Percentiles rank a stretch among this genome's conserved stretches.
Conservation (phyloP, 2,329 filamentous ascomycete genomes). For the Hymenoscyphus albidus region DNA sequence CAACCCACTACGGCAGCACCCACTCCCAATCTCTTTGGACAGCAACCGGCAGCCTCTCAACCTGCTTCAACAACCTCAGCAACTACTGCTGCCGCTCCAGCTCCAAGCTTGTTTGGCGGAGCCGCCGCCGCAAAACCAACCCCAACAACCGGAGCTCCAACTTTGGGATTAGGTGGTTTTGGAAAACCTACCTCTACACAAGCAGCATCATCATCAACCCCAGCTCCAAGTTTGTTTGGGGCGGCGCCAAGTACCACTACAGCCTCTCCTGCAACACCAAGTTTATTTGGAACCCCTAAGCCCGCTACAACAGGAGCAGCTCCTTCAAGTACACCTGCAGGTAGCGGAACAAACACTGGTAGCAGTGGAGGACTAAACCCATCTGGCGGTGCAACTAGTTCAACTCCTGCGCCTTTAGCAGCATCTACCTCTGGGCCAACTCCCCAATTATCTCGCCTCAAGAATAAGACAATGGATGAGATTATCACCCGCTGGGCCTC, state of each 20-base stretch:
- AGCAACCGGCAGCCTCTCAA: not conserved
- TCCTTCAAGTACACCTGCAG: conserved; percentile 19
- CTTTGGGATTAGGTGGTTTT: not conserved
- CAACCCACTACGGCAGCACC: not conserved
- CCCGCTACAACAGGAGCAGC: conserved; percentile 3
- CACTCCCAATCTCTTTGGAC: not conserved
- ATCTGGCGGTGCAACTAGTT: conserved; percentile 22
- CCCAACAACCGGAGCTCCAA: conserved; percentile 5
- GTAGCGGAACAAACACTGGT: conserved; percentile 14
- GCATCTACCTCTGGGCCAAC: conserved; percentile 76
- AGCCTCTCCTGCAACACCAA: conserved; percentile 6
- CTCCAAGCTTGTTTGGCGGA: conserved; percentile 12
- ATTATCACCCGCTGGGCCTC: conserved; percentile 97
- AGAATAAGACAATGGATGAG: conserved; percentile 99
- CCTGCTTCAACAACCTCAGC: conserved; percentile 10
- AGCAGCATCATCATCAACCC: conserved; percentile 10
- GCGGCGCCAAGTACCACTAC: not conserved
- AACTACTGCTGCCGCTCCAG: conserved; percentile 9
- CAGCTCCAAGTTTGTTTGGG: conserved; percentile 13
- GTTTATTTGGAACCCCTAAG: conserved; percentile 13
- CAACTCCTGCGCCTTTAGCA: conserved; percentile 42
- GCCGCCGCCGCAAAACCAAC: conserved; percentile 9
- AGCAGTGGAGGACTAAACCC: conserved; percentile 7
- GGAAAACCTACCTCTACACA: conserved; percentile 4
- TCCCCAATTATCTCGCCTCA: conserved; percentile 82